Evolutionary conservation across 2,329 filamentous ascomycete species (phyloP).

Genomic region (Lachnellula subtilissima): DNA sequence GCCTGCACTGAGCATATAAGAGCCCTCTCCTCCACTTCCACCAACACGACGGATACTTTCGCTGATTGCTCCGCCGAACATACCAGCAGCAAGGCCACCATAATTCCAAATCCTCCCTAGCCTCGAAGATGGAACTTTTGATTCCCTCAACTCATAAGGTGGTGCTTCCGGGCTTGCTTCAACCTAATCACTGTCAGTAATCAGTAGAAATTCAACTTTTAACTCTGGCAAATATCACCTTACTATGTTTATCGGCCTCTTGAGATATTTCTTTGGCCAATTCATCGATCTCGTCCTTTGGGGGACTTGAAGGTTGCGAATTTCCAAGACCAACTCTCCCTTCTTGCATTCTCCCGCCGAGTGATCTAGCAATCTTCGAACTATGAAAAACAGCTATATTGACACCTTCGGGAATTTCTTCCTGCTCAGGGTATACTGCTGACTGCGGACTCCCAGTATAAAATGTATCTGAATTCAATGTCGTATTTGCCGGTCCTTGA

Average conservation of each 20-base stretch:
- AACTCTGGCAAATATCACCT: constrained; percentile 24
- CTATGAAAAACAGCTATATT: constrained; percentile 60
- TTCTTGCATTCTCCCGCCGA: constrained; percentile 41
- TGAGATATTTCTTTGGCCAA: constrained; percentile 40
- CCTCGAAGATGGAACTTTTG: constrained; percentile 81
- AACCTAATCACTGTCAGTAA: constrained; percentile 40
- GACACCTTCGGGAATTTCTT: constrained; percentile 51
- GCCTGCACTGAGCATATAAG: constrained; percentile 76
- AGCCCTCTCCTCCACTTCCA: constrained; percentile 64
- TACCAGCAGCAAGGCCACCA: constrained; percentile 83
- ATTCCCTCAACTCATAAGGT: constrained; percentile 74
- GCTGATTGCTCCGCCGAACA: constrained; percentile 87
- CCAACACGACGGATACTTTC: constrained; percentile 79
- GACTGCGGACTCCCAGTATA: constrained; percentile 28
- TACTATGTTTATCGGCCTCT: constrained; percentile 35
- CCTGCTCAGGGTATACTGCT: constrained; percentile 18
- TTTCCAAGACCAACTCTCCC: constrained; percentile 22
- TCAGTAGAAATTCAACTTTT: constrained; percentile 33
- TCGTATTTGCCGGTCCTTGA: constrained; percentile 16
- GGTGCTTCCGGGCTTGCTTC: constrained; percentile 22
- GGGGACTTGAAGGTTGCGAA: constrained; percentile 15
- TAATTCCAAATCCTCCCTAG: constrained; percentile 93
- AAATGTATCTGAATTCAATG: constrained; percentile 28
- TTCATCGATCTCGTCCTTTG: constrained; percentile 37
- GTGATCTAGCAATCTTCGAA: constrained; percentile 49